phyloP scores from a whole-genome alignment of 83 land plant genomes.

The Thuja plicata region DNA sequence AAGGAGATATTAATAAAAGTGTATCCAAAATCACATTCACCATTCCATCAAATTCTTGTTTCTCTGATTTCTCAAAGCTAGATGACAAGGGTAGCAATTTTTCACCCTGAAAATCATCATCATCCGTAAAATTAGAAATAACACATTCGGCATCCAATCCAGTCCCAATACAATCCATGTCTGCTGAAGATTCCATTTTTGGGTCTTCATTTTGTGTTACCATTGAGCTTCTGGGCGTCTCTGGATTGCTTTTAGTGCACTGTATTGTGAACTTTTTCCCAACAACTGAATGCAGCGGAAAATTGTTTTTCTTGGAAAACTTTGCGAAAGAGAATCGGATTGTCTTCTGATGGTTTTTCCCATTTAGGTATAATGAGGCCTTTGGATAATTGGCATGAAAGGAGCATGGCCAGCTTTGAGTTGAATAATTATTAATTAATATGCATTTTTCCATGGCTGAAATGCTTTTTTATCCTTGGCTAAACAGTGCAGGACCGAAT shows the following conservation, averaged over 20 bases:
- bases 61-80: background rate
- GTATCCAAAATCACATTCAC: background rate
- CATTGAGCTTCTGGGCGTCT: background rate
- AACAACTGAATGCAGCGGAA: background rate
- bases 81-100: constrained; percentile 6
- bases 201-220: background rate
- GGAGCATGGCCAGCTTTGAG: background rate
- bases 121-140: constrained; percentile 7
- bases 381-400: background rate
- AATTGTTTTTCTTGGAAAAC: background rate
- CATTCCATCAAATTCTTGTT: background rate
- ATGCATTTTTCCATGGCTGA: background rate
- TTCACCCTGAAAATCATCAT: constrained; percentile 19
- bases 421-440: background rate
- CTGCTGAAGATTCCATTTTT: background rate
- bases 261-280: background rate
- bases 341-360: background rate
- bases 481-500: background rate
- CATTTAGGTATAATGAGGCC: background rate
- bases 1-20: constrained; percentile 80
- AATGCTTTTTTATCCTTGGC: background rate
- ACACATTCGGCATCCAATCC: constrained; percentile 64
- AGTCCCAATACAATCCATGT: constrained; percentile 57
- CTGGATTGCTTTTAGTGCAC: constrained; percentile 9
- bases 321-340: background rate